Evolutionary conservation across 768 basidiomycete genomes (phyloP).

Genomic region (Asterophora lycoperdoides): DNA sequence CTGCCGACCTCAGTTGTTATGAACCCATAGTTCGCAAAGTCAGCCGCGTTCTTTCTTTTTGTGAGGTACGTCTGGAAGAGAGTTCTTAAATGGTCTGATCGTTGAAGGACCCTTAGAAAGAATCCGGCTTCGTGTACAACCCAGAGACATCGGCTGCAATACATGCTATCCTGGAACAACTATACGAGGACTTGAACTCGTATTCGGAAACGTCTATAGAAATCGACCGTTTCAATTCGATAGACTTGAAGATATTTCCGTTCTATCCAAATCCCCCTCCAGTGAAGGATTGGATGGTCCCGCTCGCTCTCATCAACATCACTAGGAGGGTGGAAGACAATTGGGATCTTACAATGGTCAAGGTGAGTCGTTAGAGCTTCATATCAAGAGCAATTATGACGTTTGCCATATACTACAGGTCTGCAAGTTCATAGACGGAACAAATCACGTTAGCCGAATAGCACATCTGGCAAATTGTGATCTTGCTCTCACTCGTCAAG

Average conservation of each 20-base stretch:
- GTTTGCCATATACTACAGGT: conserved; percentile 42
- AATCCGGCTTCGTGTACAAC: conserved; percentile 83
- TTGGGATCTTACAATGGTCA: conserved; percentile 94
- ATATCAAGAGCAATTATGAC: neutral
- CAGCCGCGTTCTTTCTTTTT: conserved; percentile 79
- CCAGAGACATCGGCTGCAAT: conserved; percentile 61
- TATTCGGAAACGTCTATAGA: conserved; percentile 94
- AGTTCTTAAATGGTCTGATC: conserved; percentile 1
- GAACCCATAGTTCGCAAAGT: conserved; percentile 95
- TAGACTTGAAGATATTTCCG: conserved; percentile 94
- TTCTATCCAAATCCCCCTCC: conserved; percentile 92
- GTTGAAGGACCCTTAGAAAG: conserved; percentile 50
- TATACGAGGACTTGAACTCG: conserved; percentile 96
- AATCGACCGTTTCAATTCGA: conserved; percentile 88
- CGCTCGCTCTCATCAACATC: conserved; percentile 83
- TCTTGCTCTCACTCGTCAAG: conserved; percentile 72
- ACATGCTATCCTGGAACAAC: conserved; percentile 85
- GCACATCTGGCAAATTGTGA: conserved; percentile 91
- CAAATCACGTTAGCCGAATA: conserved; percentile 87
- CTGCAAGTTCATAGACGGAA: conserved; percentile 80
- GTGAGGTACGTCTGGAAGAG: conserved; percentile 65
- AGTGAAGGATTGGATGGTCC: conserved; percentile 95
- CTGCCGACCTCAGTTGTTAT: conserved; percentile 90
- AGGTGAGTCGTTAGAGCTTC: conserved; percentile 39
- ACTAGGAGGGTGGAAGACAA: conserved; percentile 78